Percentiles rank a stretch among this genome's conserved stretches.
phyloP scores from a whole-genome alignment of 192 early-diverging fungal genomes.

The Coemansia sp. region DNA sequence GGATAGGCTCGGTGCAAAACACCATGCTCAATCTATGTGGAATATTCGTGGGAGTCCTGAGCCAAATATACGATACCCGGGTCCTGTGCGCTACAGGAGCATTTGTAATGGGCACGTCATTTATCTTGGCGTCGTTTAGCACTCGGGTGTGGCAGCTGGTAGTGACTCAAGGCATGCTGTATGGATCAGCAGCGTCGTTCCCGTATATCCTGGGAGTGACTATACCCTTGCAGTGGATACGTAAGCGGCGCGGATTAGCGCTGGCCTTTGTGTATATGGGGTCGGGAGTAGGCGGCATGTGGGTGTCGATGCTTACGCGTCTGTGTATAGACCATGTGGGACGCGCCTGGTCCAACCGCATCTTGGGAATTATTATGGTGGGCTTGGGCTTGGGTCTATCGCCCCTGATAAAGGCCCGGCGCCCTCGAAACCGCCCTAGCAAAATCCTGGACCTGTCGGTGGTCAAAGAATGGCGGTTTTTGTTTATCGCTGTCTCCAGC shows the following conservation, averaged over 20 bases:
- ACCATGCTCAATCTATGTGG: constrained; percentile 45
- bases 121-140: constrained; percentile 52
- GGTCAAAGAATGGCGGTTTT: constrained; percentile 34
- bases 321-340: constrained; percentile 31
- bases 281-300: constrained; percentile 45
- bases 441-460: constrained; percentile 38
- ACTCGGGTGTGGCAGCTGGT: constrained; percentile 55
- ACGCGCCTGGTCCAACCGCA: constrained; percentile 39
- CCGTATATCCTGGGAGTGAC: constrained; percentile 49
- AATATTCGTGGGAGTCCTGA: constrained; percentile 40
- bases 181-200: constrained; percentile 38
- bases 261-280: constrained; percentile 40
- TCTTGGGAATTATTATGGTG: constrained; percentile 33
- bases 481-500: constrained; percentile 39
- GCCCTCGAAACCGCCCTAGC: constrained; percentile 8
- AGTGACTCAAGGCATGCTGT: constrained; percentile 52
- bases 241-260: constrained; percentile 33
- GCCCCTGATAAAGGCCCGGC: constrained; percentile 31
- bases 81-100: constrained; percentile 25
- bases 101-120: constrained; percentile 24
- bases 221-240: constrained; percentile 44
- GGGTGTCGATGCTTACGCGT: constrained; percentile 36
- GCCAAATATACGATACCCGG: constrained; percentile 30
- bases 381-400: constrained; percentile 33
- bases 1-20: constrained; percentile 52